Evolutionary conservation across 1,139 yeast genomes (phyloP), one percentile per base, ranked within the genome.

Genomic region (Yamadazyma spencermartinsiae): DNA sequence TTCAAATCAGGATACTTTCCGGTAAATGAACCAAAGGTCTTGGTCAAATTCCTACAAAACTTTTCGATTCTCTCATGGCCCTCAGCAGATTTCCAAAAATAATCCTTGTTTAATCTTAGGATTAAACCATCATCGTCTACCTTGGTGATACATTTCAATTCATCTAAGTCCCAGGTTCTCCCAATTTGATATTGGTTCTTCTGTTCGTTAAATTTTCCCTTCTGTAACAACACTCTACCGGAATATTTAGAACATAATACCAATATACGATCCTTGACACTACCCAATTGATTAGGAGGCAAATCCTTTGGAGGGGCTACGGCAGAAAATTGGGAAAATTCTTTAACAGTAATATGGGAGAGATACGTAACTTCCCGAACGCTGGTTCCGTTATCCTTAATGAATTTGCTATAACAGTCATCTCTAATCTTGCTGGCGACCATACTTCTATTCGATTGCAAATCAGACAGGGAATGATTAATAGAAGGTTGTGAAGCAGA

Each of bases 111-210:
- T 53, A 92, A 68, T 23, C 71, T 69, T 44, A 86, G 68, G 1
- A 76, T 54, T 46, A 90, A 73, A 1, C 89, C 89, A 38, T 76
- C 73, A 19, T 65, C 68, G 1, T 76, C 68, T 3, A 68, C 67
- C 41, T 78, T 72, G 33, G 80, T 79, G 4, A 90, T 63, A 27
- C 62, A 61, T 11, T 71, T 63, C 48, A 92, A 66, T 49, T 87
- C 95, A 43, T 79, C 87, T 54, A 92, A 65, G 46, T 82, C 83
- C 98, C 98, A 92, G 4, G 95, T 84, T 54, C 96, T 76, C 28
- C 98, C 98, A 38, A 92, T 86, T 60, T 90, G 98, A 54, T 86
- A 82, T 3, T 81, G 61, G 2, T 86, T 55, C 40, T 69, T 88
- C 43, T 81, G 81, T 9, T 79, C 72, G 52, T 85, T 86, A 56